Conservation (phyloP, 1,284 basidiomycete genomes). For the Malassezia nana region DNA sequence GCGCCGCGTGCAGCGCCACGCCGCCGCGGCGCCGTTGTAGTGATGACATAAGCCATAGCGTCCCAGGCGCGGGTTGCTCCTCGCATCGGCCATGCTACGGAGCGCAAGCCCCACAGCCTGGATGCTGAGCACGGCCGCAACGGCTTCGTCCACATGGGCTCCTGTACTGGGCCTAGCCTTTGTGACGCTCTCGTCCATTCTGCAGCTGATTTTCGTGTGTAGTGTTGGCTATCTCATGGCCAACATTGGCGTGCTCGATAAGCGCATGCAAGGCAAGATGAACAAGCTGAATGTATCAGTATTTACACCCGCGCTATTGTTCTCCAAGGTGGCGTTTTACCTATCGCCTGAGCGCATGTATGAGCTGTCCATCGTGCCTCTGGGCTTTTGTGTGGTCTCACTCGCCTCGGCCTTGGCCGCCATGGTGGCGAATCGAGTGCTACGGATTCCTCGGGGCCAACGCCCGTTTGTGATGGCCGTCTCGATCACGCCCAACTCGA, state of each 20-base stretch:
- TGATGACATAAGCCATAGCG: not conserved
- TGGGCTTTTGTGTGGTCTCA: slow-evolving; percentile 59
- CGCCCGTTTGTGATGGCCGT: slow-evolving; percentile 49
- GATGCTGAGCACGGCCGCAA: not conserved
- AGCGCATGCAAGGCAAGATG: slow-evolving; percentile 60
- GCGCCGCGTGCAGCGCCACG: not conserved
- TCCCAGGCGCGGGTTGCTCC: no score
- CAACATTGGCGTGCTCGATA: slow-evolving; percentile 68
- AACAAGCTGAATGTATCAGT: slow-evolving; percentile 65
- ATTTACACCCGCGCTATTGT: slow-evolving; percentile 82
- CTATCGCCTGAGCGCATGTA: slow-evolving; percentile 61
- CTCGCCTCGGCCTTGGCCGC: slow-evolving; percentile 46
- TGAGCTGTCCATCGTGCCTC: slow-evolving; percentile 83
- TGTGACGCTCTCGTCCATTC: slow-evolving; percentile 56
- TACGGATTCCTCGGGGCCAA: slow-evolving; percentile 45
- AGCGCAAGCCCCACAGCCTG: not conserved
- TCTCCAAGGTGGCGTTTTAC: slow-evolving; percentile 78
- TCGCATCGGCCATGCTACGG: not conserved
- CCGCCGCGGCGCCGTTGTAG: not conserved
- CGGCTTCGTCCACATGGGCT: slow-evolving; percentile 4
- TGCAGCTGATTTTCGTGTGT: slow-evolving; percentile 78
- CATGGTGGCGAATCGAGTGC: slow-evolving; percentile 36
- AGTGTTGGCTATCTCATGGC: slow-evolving; percentile 76
- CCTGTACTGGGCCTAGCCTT: slow-evolving; percentile 31
- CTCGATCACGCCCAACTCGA: slow-evolving; percentile 59